Base-by-base conservation (phyloP, 495 filamentous ascomycete species). In the Patellaria atrata region DNA sequence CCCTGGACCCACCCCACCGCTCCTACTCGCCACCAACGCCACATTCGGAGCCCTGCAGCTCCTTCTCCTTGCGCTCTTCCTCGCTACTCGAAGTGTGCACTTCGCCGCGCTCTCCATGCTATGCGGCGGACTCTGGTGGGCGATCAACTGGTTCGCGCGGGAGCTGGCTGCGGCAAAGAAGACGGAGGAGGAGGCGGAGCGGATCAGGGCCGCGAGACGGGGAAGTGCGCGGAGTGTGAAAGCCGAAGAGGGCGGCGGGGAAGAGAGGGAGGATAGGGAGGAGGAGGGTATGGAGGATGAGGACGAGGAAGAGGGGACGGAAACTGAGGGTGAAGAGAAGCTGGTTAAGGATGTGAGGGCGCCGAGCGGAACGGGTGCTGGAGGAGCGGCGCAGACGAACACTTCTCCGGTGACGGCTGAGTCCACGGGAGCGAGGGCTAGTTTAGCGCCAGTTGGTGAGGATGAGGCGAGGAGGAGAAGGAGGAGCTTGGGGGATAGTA, bases 141-240 rank as follows among this genome's bases (percentile, higher is more conserved):
- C 75, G 14, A 92, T 97, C 58, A 94, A 94, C 60, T 97, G 89
- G 89, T 97, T 97, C 50, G 82, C 84, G 25, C 53, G 55, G 15
- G 89, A 97, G 63, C 62, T 97, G 22, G 65, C 63, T 33, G 59
- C 59, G 7, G 74, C 74, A 26, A 75, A 80, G 48, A 61, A 56
- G 14, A 63, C 64, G 35, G 70, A 85, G 52, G 73, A 75, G 43
- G 64, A 71, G 32, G 67, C 68, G 36, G 70, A 72, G 51, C 59
- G 62, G 55, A 62, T 57, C 51, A 54, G 52, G 33, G 55, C 53
- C 48, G 58, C 40, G 46, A 54, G 48, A 51, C 56, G 44, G 19
- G 41, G 44, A 27, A 22, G 23, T 26, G 8, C 19, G 7, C 20
- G 19, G 31, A 35, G 37, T 22, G 47, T 54, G 22, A 42, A 55